Base-by-base conservation (phyloP, 2,329 filamentous ascomycete species). In the Xylaria sp. region DNA sequence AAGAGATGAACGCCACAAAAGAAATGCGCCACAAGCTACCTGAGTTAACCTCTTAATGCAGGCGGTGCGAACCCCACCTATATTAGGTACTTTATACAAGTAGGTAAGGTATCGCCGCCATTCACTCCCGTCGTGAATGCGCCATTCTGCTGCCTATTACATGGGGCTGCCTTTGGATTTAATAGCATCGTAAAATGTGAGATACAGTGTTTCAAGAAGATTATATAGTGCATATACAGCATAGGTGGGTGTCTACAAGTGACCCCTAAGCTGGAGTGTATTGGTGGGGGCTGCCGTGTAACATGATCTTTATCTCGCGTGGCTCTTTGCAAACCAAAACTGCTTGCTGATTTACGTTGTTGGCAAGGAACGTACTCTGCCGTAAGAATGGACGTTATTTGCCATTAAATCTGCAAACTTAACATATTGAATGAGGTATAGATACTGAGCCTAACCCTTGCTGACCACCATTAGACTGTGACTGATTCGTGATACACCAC, bases 381-480 rank as follows among this genome's bases (percentile, higher is more conserved):
- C 20, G 13, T n/a, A 57, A 57, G 40, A 40, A 42, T 38, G n/a
- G 36, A 26, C 13, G 36, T 57, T 23, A 36, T 56, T 38, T 23
- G 38, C 38, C 53, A 54, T 23, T 6, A 38, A 20, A 33, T 36
- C 15, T 54, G 28, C 49, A 10, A 23, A 20, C 13, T 17, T 40
- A 40, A 40, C 7, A 17, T n/a, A 28, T 9, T 38, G 31, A 15
- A n/a, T 10, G 53, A 38, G 53, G 9, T 23, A 56, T 23, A 56
- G n/a, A 38, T 33, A 53, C 15, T 15, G 46, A 28, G 13, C 6
- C 46, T 28, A 31, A 23, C 33, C 17, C 46, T 28, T 65, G 53
- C 46, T 65, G 63, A 65, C 63, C 62, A 59, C 63, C 40, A n/a
- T 28, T 44, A 26, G 54, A 28, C 23, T 44, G 33, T 20, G 28